Conservation (phyloP, 306 rosid genomes). For the Lithocarpus polystachyus region DNA sequence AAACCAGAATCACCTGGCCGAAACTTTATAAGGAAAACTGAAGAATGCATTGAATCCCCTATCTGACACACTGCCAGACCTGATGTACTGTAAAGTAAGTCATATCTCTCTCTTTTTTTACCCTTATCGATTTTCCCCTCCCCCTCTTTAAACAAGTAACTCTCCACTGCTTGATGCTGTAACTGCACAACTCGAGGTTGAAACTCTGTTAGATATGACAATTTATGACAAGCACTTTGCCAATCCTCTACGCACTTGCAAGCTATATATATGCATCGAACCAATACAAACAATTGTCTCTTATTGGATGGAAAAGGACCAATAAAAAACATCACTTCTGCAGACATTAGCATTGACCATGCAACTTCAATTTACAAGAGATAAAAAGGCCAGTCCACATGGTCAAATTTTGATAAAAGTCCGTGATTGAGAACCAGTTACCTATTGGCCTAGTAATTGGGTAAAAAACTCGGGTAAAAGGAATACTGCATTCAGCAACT, state of each 20-base stretch:
- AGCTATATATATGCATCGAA: not conserved
- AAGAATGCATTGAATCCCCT: not conserved
- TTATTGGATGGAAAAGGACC: not conserved
- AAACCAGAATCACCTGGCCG: not conserved
- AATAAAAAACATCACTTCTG: not conserved
- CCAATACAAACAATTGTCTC: not conserved
- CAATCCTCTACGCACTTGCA: not conserved
- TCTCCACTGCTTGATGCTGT: not conserved
- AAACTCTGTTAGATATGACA: not conserved
- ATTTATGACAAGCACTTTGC: not conserved
- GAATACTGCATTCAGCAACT: not conserved
- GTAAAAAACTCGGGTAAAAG: not conserved
- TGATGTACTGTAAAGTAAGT: not conserved
- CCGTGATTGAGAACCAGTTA: not conserved
- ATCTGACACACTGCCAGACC: constrained; percentile 18
- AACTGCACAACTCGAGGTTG: not conserved
- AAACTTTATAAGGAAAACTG: not conserved
- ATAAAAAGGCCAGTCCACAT: no score
- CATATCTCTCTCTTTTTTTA: not conserved
- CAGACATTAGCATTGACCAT: not conserved
- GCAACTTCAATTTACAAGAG: not conserved
- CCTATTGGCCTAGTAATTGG: not conserved
- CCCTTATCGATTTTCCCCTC: not conserved
- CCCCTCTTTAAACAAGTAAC: not conserved
- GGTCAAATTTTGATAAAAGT: no score